Conservation (phyloP, 2,329 filamentous ascomycete genomes). For the Diaporthe longicolla region DNA sequence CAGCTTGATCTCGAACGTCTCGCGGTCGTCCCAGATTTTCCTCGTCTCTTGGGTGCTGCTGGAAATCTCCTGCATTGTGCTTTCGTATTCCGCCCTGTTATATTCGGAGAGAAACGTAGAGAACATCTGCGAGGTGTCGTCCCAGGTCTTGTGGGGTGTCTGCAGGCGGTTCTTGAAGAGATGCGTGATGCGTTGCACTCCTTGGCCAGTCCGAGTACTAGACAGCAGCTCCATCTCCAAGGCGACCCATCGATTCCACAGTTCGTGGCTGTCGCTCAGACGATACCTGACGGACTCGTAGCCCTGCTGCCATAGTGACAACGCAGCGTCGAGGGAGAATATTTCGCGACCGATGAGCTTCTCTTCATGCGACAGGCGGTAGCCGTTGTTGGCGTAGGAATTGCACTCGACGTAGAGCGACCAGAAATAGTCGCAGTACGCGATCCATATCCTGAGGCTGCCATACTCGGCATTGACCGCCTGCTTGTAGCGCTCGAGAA, state of each 20-base stretch:
- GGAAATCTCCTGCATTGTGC: slow-evolving; percentile 78
- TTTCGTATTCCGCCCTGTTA: slow-evolving; percentile 79
- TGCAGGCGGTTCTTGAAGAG: slow-evolving; percentile 79
- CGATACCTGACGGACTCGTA: slow-evolving; percentile 81
- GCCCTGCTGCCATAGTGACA: slow-evolving; percentile 79
- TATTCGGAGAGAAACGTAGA: slow-evolving; percentile 82
- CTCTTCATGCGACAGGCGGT: slow-evolving; percentile 76
- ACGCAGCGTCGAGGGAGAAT: slow-evolving; percentile 77
- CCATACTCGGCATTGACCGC: slow-evolving; percentile 80
- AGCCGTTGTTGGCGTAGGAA: slow-evolving; percentile 59
- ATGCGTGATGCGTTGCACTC: slow-evolving; percentile 75
- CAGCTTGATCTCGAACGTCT: slow-evolving; percentile 77
- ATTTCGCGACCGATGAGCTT: slow-evolving; percentile 77
- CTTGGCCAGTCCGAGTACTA: slow-evolving; percentile 66
- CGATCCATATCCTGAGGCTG: slow-evolving; percentile 81
- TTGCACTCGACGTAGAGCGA: slow-evolving; percentile 77
- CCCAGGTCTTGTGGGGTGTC: slow-evolving; percentile 82
- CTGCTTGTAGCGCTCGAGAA: slow-evolving; percentile 80
- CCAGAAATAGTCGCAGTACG: slow-evolving; percentile 85
- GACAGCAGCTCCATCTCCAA: slow-evolving; percentile 78
- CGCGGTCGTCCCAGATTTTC: slow-evolving; percentile 73
- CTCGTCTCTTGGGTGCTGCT: slow-evolving; percentile 75
- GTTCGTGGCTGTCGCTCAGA: slow-evolving; percentile 80
- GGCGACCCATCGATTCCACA: slow-evolving; percentile 85
- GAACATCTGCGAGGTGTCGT: slow-evolving; percentile 80